Conservation (phyloP, 345 rosid genomes). For the Draba incana region DNA sequence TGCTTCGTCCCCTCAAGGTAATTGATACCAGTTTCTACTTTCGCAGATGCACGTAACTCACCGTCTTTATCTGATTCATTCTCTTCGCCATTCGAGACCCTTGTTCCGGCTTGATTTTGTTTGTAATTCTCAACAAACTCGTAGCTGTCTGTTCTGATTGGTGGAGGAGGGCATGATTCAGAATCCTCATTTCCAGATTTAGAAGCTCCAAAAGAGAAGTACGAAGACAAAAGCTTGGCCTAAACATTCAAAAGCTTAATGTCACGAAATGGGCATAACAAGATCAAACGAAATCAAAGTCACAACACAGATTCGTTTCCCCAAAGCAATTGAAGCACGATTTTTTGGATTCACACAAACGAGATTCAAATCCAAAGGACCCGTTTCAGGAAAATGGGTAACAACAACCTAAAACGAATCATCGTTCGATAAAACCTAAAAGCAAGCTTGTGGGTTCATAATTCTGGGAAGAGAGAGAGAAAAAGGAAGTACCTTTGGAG, state of each 20-base stretch:
- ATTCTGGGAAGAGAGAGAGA: not conserved
- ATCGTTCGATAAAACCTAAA: not conserved
- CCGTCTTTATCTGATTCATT: conserved; percentile 28
- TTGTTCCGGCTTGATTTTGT: conserved; percentile 9
- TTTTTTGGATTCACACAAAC: not conserved
- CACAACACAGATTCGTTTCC: not conserved
- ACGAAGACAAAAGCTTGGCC: conserved; percentile 60
- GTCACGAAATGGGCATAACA: conserved; percentile 24
- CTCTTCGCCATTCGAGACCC: conserved; percentile 18
- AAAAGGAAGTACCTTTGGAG: conserved; percentile 50
- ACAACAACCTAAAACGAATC: conserved; percentile 22
- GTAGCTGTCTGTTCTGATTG: conserved; percentile 49
- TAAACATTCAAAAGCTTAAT: conserved; percentile 51
- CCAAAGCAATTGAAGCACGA: not conserved
- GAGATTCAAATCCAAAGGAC: conserved; percentile 23
- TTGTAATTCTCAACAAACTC: conserved; percentile 41
- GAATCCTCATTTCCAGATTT: conserved; percentile 45
- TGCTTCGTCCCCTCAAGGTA: conserved; percentile 49
- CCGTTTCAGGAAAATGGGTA: conserved; percentile 2
- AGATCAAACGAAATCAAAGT: not conserved
- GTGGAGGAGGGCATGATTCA: conserved; percentile 51
- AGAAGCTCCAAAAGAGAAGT: conserved; percentile 55
- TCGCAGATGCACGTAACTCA: conserved; percentile 30
- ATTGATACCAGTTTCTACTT: conserved; percentile 50
- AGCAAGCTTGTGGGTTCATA: conserved; percentile 4